phyloP scores from a whole-genome alignment of 1,284 basidiomycete genomes.

The Boletus mariae region DNA sequence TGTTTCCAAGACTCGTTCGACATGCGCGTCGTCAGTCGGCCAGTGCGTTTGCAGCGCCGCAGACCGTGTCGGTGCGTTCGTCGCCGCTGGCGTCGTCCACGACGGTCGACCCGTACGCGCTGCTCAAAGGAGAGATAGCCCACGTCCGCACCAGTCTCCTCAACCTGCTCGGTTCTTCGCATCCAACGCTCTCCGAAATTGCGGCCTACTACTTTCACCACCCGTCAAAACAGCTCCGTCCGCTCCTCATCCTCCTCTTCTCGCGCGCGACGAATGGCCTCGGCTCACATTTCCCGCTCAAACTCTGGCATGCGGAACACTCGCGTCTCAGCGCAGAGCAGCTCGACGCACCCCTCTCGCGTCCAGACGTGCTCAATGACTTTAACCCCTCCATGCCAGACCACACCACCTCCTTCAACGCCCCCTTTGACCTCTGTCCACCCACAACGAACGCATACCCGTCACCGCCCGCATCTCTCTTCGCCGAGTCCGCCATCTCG shows the following conservation, averaged over 20 bases:
- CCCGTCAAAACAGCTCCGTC: slow-evolving; percentile 88
- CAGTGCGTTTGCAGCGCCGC: slow-evolving; percentile 28
- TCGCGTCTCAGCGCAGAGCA: slow-evolving; percentile 41
- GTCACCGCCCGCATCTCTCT: slow-evolving; percentile 38
- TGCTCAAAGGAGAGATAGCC: slow-evolving; percentile 74
- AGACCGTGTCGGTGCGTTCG: slow-evolving; percentile 9
- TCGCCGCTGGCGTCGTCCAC: slow-evolving; percentile 17
- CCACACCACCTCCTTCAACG: slow-evolving; percentile 53
- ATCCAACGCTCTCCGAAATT: slow-evolving; percentile 83
- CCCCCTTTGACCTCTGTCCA: slow-evolving; percentile 43
- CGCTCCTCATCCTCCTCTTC: slow-evolving; percentile 88
- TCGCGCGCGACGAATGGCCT: slow-evolving; percentile 87
- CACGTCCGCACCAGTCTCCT: slow-evolving; percentile 76
- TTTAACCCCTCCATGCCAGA: slow-evolving; percentile 81
- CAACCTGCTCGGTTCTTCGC: slow-evolving; percentile 81
- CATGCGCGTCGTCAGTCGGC: slow-evolving; percentile 24
- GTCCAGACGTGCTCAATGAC: slow-evolving; percentile 78
- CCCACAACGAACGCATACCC: slow-evolving; percentile 37
- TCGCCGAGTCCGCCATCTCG: slow-evolving; percentile 13
- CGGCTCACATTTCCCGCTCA: slow-evolving; percentile 49
- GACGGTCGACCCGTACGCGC: slow-evolving; percentile 56
- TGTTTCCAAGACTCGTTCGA: slow-evolving; percentile 5
- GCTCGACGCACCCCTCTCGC: slow-evolving; percentile 69
- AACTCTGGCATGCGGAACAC: slow-evolving; percentile 45
- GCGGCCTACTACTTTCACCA: slow-evolving; percentile 93